A percentile compares a stretch with the other conserved stretches of the same genome.
These are phyloP conservation scores for Coniferiporia sulphurascens DNA, from an alignment of 1,284 basidiomycete species.

Conservation along the genomic window DNA sequence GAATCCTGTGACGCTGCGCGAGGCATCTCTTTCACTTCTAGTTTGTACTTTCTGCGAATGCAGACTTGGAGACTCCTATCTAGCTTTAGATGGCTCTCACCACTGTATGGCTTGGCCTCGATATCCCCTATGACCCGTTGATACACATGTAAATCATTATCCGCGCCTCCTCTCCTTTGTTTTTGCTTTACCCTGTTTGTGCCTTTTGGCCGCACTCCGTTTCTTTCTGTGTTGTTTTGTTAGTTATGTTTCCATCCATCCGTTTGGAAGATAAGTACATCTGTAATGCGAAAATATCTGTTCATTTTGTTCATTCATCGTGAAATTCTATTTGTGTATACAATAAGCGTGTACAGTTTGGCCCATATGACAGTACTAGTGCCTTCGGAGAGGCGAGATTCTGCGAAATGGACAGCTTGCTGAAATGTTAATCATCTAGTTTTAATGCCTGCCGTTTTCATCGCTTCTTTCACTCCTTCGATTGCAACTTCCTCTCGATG, in stretches of 20 bases:
- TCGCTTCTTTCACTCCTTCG: slow-evolving; percentile 59
- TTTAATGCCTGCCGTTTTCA: slow-evolving; percentile 49
- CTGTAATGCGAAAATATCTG: background rate
- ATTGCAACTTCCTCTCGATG: slow-evolving; percentile 85
- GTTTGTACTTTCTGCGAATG: background rate
- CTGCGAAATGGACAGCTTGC: background rate
- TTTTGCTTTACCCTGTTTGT: slow-evolving; percentile 3
- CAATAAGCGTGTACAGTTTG: background rate
- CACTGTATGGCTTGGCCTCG: background rate
- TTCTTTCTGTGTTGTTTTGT: background rate
- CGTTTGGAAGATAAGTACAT: slow-evolving; percentile 11
- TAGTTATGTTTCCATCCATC: slow-evolving; percentile 3
- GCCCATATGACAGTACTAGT: background rate
- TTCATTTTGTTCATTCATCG: background rate
- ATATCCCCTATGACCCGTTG: slow-evolving; percentile 14
- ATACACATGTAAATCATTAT: slow-evolving; percentile 1
- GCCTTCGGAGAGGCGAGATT: background rate
- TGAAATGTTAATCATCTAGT: slow-evolving; percentile 31
- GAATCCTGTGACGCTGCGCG: background rate
- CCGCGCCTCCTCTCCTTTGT: background rate
- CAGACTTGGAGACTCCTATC: slow-evolving; percentile 10
- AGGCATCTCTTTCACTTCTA: background rate
- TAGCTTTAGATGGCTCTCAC: slow-evolving; percentile 16
- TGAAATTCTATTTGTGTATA: background rate
- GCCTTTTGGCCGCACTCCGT: background rate